Base-by-base conservation (phyloP, 75 land plant genomes). In the Selaginella moellendorffii region DNA sequence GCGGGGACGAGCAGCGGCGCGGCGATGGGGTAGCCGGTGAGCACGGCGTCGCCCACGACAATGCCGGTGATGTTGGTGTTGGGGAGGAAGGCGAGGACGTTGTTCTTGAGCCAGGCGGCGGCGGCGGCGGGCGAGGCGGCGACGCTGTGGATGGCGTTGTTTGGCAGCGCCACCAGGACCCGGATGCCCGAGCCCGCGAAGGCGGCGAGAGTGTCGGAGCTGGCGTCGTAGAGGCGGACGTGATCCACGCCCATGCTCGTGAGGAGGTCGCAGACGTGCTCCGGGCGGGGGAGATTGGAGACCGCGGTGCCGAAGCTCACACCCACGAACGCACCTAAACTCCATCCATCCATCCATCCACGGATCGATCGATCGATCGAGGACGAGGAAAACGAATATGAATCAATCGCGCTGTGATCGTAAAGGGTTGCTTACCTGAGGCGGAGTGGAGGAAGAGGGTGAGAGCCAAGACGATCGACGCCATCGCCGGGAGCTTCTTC, bases 51-150 rank as follows among this genome's bases (percentile, higher is more conserved):
- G 59, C 59, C 59, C 19, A 56, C 59, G 8, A 56, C 24, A 8
- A 56, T 56, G n/a, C 59, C 59, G 5, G 25, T 56, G 59, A 56
- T 56, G 24, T 56, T 24, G 2, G 59, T 56, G 59, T 56, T 56
- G 59, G 59, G 59, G 2, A 56, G 59, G 24, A 56, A 56, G 8
- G 17, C n/a, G n/a, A 56, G 8, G 17, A 56, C 59, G 59, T 56
- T 56, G n/a, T 19, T 8, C 9, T 56, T 56, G 19, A 56, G n/a
- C 59, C 59, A 56, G 5, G 59, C 19, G 5, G 59, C 59, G n/a
- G 59, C 59, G 21, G 59, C n/a, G 21, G n/a, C 59, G 24, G 5
- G 5, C 24, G 59, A 56, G 19, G 59, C 8, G 9, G 17, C 59
- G n/a, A 56, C 59, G 24, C 59, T 56, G 8, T 24, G 59, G 8